These are phyloP conservation scores for Saccharomyces pastorianus DNA, from an alignment of 1,139 yeast genomes.

Conservation along the genomic window DNA sequence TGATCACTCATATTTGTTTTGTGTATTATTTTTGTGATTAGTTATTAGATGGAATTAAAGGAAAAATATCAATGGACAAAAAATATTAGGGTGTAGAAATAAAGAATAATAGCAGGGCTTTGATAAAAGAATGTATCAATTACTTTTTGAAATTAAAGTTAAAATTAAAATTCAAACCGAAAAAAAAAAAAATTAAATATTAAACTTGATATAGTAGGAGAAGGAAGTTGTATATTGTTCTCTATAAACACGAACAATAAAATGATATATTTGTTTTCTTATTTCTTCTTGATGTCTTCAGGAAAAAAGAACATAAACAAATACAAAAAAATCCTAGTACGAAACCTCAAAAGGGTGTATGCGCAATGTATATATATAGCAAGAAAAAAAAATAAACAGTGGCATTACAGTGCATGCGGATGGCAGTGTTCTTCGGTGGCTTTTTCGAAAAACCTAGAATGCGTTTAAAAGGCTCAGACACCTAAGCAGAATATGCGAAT, in stretches of 20 bases:
- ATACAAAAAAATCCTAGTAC: neutral
- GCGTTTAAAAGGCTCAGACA: neutral
- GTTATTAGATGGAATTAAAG: neutral
- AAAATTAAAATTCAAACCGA: neutral
- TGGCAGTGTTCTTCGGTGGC: neutral
- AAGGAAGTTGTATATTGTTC: neutral
- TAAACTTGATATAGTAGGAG: neutral
- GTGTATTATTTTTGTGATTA: neutral
- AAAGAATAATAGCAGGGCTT: neutral
- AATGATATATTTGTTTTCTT: neutral
- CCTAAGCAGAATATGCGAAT: neutral
- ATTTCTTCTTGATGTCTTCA: neutral
- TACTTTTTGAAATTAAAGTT: neutral
- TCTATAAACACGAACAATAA: neutral
- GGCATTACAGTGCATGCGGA: neutral
- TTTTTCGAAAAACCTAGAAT: neutral
- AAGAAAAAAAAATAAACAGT: neutral
- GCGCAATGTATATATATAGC: neutral
- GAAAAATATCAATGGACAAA: neutral
- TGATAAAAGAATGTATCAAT: neutral
- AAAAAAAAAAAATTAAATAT: neutral
- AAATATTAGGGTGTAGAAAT: constrained; percentile 1
- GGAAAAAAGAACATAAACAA: neutral
- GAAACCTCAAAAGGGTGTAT: neutral
- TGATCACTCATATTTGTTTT: constrained; percentile 10